Conservation (phyloP, 2,329 filamentous ascomycete species). For the Akanthomyces muscarius region DNA sequence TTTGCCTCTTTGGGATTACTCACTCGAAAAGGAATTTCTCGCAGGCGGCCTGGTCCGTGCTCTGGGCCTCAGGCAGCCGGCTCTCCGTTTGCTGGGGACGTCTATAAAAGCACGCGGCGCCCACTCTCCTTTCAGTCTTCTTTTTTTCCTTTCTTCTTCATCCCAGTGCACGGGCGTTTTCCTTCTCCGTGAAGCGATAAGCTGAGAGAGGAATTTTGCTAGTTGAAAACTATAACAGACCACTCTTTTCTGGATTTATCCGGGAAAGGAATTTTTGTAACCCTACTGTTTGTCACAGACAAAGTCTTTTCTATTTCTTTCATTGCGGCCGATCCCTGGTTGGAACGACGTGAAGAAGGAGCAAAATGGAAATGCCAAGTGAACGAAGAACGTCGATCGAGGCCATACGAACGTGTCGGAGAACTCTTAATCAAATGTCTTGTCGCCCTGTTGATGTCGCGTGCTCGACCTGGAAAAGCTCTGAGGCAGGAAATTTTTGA, state of each 20-base stretch:
- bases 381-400: not conserved
- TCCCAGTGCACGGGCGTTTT: constrained; percentile 67
- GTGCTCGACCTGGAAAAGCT: not conserved
- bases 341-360: constrained; percentile 40
- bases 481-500: not conserved
- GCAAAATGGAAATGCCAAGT: not conserved
- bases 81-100: not conserved
- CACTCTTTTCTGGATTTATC: constrained; percentile 63
- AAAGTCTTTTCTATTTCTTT: constrained; percentile 33
- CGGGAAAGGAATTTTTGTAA: constrained; percentile 71
- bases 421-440: no score
- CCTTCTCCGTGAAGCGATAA: constrained; percentile 58
- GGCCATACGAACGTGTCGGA: no score
- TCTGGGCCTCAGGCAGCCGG: constrained; percentile 13
- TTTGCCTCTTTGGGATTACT: constrained; percentile 5
- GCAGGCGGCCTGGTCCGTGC: constrained; percentile 5
- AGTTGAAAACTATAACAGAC: constrained; percentile 81
- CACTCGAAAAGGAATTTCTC: not conserved
- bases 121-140: constrained; percentile 26
- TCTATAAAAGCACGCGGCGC: constrained; percentile 33
- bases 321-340: constrained; percentile 35
- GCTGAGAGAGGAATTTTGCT: constrained; percentile 79
- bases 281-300: constrained; percentile 26
- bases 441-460: not conserved
- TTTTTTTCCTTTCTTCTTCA: constrained; percentile 45